A percentile compares a stretch with the other conserved stretches of the same genome.
Evolutionary conservation across 148 eudicot genomes (phyloP).

Genomic region (Chenopodium formosanum): DNA sequence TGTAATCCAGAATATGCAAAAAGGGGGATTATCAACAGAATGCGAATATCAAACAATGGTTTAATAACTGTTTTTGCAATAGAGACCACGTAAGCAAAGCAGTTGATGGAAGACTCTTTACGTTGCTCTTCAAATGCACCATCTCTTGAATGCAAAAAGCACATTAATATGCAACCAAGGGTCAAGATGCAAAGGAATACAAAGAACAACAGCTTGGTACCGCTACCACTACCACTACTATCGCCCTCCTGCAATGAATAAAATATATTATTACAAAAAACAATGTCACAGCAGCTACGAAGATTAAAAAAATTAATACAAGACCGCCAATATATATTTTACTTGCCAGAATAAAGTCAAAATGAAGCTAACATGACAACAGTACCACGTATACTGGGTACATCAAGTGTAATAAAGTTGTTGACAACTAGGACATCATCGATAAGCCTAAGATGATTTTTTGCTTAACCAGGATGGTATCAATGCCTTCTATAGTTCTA

Average conservation of each 20-base stretch:
- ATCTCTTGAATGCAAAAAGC: slow-evolving; percentile 68
- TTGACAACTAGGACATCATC: background rate
- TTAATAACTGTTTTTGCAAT: slow-evolving; percentile 51
- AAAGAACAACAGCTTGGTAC: slow-evolving; percentile 65
- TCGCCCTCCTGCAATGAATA: slow-evolving; percentile 69
- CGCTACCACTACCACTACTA: slow-evolving; percentile 79
- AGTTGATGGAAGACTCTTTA: slow-evolving; percentile 40
- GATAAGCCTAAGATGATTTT: background rate
- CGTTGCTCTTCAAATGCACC: slow-evolving; percentile 45
- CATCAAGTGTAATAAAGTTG: background rate
- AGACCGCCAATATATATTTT: background rate
- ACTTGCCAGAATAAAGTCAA: background rate
- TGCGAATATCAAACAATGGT: slow-evolving; percentile 62
- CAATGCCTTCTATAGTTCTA: background rate
- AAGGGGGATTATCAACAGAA: slow-evolving; percentile 81
- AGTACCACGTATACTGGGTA: slow-evolving; percentile 2
- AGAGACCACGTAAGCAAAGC: slow-evolving; percentile 47
- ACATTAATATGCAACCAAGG: slow-evolving; percentile 75
- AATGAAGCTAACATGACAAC: background rate
- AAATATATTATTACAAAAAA: background rate
- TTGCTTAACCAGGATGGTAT: background rate
- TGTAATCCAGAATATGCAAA: slow-evolving; percentile 96
- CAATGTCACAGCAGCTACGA: no score
- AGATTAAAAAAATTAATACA: background rate
- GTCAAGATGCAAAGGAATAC: slow-evolving; percentile 83